These are phyloP conservation scores for Xerocomus amazonicus DNA, from an alignment of 1,284 basidiomycete genomes.

Conservation along the genomic window DNA sequence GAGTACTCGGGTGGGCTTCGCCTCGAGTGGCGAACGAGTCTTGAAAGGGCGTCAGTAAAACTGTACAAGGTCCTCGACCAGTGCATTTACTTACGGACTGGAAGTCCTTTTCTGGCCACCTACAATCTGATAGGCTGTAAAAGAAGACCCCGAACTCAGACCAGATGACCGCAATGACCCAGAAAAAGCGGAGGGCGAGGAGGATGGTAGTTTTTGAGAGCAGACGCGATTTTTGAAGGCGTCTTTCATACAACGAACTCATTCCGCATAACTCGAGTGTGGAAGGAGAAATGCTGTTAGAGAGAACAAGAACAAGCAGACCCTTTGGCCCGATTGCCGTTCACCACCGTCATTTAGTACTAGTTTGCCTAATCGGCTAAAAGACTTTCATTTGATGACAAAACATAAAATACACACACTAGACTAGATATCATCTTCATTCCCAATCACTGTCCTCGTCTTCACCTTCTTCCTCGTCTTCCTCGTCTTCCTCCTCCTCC, in stretches of 20 bases:
- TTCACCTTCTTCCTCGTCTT: slow-evolving; percentile 48
- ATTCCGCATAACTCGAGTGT: slow-evolving; percentile 26
- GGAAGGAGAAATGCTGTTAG: not conserved
- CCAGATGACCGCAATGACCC: slow-evolving; percentile 62
- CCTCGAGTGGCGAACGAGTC: slow-evolving; percentile 3
- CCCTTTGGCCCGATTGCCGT: not conserved
- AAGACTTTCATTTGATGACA: not conserved
- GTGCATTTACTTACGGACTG: slow-evolving; percentile 26
- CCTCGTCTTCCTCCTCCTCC: slow-evolving; percentile 34
- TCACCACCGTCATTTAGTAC: slow-evolving; percentile 6
- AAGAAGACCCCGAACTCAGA: slow-evolving; percentile 67
- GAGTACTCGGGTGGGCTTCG: slow-evolving; percentile 60
- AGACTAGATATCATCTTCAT: slow-evolving; percentile 28
- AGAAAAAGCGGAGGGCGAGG: slow-evolving; percentile 44
- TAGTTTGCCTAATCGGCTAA: slow-evolving; percentile 12
- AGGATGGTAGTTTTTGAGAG: slow-evolving; percentile 24
- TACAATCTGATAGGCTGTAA: slow-evolving; percentile 46
- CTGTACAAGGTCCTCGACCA: not conserved
- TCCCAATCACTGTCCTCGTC: slow-evolving; percentile 74
- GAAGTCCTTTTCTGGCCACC: slow-evolving; percentile 53
- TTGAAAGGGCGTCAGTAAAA: slow-evolving; percentile 14
- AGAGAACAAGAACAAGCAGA: not conserved
- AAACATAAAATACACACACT: slow-evolving; percentile 8
- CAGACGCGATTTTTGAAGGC: slow-evolving; percentile 22
- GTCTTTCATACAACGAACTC: slow-evolving; percentile 28